Percentiles rank a stretch among this genome's conserved stretches.
phyloP scores from a whole-genome alignment of 202 grass and related monocot species.

The Carex sylvatica region DNA sequence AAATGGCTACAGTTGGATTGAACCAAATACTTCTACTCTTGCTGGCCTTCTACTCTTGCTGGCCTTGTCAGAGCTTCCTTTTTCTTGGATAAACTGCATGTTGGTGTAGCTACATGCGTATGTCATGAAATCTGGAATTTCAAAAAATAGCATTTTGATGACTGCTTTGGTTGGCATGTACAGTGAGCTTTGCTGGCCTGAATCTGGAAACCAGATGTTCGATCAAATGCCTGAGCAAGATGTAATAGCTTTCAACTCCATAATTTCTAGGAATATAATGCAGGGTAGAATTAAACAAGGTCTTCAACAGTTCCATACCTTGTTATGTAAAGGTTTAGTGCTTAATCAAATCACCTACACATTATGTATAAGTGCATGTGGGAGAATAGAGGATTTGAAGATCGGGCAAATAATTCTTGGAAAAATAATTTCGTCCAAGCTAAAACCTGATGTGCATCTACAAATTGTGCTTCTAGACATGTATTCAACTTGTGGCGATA shows the following conservation, averaged over 20 bases:
- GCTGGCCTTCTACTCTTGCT: conserved; percentile 57
- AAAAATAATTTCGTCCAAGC: conserved; percentile 53
- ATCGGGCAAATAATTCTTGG: conserved; percentile 59
- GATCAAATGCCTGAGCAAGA: conserved; percentile 56
- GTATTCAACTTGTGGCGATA: conserved; percentile 63
- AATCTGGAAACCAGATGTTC: conserved; percentile 54
- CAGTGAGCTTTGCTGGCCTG: conserved; percentile 30
- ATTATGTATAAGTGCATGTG: conserved; percentile 49
- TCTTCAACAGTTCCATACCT: conserved; percentile 36
- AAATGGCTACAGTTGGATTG: conserved; percentile 35
- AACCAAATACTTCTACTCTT: conserved; percentile 58
- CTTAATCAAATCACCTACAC: conserved; percentile 57
- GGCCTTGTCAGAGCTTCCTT: conserved; percentile 47
- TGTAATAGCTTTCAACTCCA: conserved; percentile 65
- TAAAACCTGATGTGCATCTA: conserved; percentile 52
- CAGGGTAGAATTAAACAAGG: conserved; percentile 39
- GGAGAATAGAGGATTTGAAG: conserved; percentile 17
- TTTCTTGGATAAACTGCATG: conserved; percentile 6
- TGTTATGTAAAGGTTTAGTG: conserved; percentile 36
- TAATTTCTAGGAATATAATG: conserved; percentile 60
- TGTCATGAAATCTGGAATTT: conserved; percentile 35
- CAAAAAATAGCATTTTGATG: conserved; percentile 47
- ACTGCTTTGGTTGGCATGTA: conserved; percentile 84
- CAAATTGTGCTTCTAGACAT: conserved; percentile 74
- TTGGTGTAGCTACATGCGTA: conserved; percentile 35